phyloP scores from a whole-genome alignment of 257 asterid genomes.

The Cinchona pubescens region DNA sequence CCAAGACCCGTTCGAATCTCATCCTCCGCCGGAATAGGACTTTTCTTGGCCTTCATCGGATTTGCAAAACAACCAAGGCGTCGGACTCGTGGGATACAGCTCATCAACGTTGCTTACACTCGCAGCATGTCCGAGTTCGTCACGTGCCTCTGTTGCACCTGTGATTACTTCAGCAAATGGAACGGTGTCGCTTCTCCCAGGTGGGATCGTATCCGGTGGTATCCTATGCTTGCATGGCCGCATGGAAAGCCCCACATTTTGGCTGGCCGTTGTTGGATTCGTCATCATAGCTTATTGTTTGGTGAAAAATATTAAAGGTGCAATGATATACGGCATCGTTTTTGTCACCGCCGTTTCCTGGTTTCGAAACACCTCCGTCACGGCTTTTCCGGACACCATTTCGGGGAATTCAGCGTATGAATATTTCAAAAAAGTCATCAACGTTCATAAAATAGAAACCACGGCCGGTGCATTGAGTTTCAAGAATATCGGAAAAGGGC shows the following conservation, averaged over 20 bases:
- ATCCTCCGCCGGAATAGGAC: conserved; percentile 88
- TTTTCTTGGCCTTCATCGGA: conserved; percentile 83
- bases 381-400: conserved; percentile 59
- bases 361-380: conserved; percentile 74
- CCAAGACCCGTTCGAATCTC: conserved; percentile 85
- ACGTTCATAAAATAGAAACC: conserved; percentile 58
- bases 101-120: conserved; percentile 78
- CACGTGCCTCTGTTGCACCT: conserved; percentile 62
- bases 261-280: conserved; percentile 81
- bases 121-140: conserved; percentile 70
- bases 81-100: conserved; percentile 74
- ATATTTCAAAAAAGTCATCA: conserved; percentile 67
- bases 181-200: conserved; percentile 59
- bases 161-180: conserved; percentile 50
- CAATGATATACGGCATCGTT: conserved; percentile 81
- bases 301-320: conserved; percentile 73
- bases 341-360: conserved; percentile 88
- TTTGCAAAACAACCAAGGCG: conserved; percentile 74
- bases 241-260: conserved; percentile 87
- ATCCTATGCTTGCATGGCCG: conserved; percentile 70
- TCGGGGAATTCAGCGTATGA: conserved; percentile 57
- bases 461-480: conserved; percentile 91
- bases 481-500: conserved; percentile 49
- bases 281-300: conserved; percentile 72
- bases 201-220: conserved; percentile 65